Conservation (phyloP, 345 rosid genomes). For the Streptanthus diversifolius region DNA sequence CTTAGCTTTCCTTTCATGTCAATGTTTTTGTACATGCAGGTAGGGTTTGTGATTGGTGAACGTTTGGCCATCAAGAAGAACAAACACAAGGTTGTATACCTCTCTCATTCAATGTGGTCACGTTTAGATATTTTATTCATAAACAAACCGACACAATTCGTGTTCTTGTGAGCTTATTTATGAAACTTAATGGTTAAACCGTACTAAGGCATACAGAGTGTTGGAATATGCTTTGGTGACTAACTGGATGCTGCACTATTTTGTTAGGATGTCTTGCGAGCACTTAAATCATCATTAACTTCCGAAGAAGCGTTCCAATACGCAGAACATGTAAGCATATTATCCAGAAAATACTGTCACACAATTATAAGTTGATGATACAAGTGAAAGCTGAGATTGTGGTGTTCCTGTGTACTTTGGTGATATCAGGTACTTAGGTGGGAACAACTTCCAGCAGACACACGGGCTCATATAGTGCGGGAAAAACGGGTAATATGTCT, state of each 20-base stretch:
- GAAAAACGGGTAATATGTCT: conserved; percentile 71
- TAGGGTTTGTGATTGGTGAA: conserved; percentile 81
- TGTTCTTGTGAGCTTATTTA: not conserved
- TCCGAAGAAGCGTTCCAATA: conserved; percentile 69
- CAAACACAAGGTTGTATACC: conserved; percentile 69
- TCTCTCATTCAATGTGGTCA: not conserved
- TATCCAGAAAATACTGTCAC: not conserved
- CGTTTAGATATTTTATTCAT: not conserved
- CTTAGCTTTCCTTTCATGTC: conserved; percentile 5
- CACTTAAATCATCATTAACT: conserved; percentile 57
- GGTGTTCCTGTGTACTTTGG: not conserved
- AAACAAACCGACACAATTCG: not conserved
- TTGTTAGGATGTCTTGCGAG: conserved; percentile 67
- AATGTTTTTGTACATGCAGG: conserved; percentile 43
- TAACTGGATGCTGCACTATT: conserved; percentile 12
- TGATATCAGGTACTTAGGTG: conserved; percentile 63
- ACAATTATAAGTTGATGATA: not conserved
- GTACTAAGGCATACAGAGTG: not conserved
- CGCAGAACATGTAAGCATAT: conserved; percentile 76
- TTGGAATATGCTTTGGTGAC: conserved; percentile 11
- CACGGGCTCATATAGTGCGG: conserved; percentile 71
- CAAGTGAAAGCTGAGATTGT: not conserved
- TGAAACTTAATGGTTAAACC: not conserved
- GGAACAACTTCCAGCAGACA: conserved; percentile 91
- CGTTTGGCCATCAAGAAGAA: conserved; percentile 65